Conservation (phyloP, 2,329 filamentous ascomycete genomes). For the Fusarium decemcellulare region DNA sequence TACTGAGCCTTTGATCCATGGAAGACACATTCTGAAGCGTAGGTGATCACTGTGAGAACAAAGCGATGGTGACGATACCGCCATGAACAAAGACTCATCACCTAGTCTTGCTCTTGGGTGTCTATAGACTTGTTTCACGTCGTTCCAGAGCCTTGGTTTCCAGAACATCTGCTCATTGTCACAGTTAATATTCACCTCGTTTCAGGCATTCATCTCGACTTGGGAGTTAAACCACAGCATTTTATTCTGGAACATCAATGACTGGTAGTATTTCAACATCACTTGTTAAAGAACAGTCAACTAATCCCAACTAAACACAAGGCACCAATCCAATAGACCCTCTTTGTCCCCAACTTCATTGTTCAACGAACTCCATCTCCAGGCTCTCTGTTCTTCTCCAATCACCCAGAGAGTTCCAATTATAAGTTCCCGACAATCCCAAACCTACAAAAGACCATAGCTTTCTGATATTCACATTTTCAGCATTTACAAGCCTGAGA, state of each 20-base stretch:
- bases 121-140: not conserved
- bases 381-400: not conserved
- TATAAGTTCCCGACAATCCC: constrained; percentile 10
- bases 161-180: not conserved
- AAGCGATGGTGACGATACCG: not conserved
- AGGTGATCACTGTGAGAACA: not conserved
- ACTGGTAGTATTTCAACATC: not conserved
- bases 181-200: not conserved
- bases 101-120: not conserved
- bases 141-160: not conserved
- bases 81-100: not conserved
- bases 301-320: not conserved
- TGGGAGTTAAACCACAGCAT: not conserved
- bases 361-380: constrained; percentile 15
- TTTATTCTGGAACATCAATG: not conserved
- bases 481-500: not conserved
- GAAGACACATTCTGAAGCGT: too few species aligned
- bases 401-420: not conserved
- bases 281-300: not conserved
- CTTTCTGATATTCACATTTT: not conserved
- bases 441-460: not conserved
- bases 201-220: not conserved
- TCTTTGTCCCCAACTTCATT: constrained; percentile 17
- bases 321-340: not conserved
- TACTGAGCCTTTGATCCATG: too few species aligned